Percentiles rank a stretch among this genome's conserved stretches.
These are phyloP conservation scores for Hapsidospora chrysogenum DNA, from an alignment of 495 filamentous ascomycete genomes.

Conservation along the genomic window DNA sequence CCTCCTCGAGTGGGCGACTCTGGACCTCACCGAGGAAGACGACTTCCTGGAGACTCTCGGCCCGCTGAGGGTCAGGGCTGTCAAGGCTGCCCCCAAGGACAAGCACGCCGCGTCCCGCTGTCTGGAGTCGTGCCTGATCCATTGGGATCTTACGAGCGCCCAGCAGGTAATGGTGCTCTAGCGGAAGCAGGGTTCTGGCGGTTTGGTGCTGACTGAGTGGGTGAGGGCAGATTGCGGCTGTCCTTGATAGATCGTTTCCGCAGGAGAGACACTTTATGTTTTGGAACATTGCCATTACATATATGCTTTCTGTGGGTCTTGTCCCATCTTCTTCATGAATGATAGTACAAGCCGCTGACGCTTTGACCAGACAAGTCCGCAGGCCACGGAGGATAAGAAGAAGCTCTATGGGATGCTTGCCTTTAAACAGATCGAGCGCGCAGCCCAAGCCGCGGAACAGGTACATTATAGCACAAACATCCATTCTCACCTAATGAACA, in stretches of 20 bases:
- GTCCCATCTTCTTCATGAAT: too few species aligned
- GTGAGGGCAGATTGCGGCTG: conserved; percentile 21
- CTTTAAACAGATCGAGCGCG: conserved; percentile 22
- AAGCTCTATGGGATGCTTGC: conserved; percentile 24
- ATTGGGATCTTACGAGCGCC: conserved; percentile 29
- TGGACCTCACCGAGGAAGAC: conserved; percentile 10
- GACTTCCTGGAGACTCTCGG: conserved; percentile 24
- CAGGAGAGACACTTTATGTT: conserved; percentile 23
- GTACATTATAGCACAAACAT: conserved; percentile 9
- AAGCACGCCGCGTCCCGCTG: conserved; percentile 14
- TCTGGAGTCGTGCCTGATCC: conserved; percentile 23
- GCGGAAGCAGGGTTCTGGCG: too few species aligned
- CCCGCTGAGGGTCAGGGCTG: conserved; percentile 20
- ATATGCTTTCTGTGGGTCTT: conserved; percentile 24
- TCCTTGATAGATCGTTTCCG: conserved; percentile 21
- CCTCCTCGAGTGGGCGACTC: conserved; percentile 23
- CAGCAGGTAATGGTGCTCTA: too few species aligned
- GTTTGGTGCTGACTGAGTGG: conserved; percentile 1
- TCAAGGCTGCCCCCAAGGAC: conserved; percentile 25
- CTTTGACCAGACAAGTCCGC: background rate
- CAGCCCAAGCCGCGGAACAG: conserved; percentile 20
- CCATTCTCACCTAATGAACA: background rate
- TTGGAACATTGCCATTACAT: conserved; percentile 24
- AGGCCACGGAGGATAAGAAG: conserved; percentile 16
- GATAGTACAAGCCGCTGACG: background rate